Evolutionary conservation across 768 basidiomycete genomes (phyloP), one percentile per base, ranked within the genome.

Genomic region (Tricholoma saponaceum): DNA sequence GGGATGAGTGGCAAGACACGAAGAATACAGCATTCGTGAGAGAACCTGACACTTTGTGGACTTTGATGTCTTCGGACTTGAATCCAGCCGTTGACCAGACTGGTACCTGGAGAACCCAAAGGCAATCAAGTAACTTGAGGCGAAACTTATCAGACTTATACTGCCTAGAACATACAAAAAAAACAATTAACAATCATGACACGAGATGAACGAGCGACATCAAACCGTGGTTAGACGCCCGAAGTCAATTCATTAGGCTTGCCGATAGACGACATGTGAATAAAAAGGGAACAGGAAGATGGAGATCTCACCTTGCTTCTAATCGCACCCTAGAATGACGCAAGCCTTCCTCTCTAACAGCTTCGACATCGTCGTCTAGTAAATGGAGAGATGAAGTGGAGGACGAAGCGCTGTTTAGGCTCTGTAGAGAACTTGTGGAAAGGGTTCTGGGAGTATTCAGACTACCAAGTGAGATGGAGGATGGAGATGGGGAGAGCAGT

Each of bases 1-100:
- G 69, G 30, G 76, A 68, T 35, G 83, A 77, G 9, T 28, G 5
- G 67, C 85, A 93, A 9, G 95, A 92, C 54, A 98, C 89, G 74
- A 98, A 99, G 76, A 92, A 98, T 55, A 99, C 94, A 55, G 92
- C 89, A 71, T 99, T 99, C 41, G 96, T 99, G 61, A 98, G 74
- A 10, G 92, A 89, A 8, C 96, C 95, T 6, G 95, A 92, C 22
- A 95, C 89, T 68, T 89, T 95, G 67, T 78, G 79, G 61, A 98
- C 80, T 55, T 76, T 77, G 52, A 95, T 66, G 28, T 74, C 70
- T 46, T 79, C 70, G 32, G 82, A 71, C 30, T 73, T 72, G 43
- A 86, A 72, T 47, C 72, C 75, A 2, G 71, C 58, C 20, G 76
- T 74, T 37, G 69, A 67, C 91, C 92, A 93, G 30, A 74, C 74